These are phyloP conservation scores for Trichosporon coremiiforme DNA, from an alignment of 1,284 basidiomycete genomes.

Conservation along the genomic window DNA sequence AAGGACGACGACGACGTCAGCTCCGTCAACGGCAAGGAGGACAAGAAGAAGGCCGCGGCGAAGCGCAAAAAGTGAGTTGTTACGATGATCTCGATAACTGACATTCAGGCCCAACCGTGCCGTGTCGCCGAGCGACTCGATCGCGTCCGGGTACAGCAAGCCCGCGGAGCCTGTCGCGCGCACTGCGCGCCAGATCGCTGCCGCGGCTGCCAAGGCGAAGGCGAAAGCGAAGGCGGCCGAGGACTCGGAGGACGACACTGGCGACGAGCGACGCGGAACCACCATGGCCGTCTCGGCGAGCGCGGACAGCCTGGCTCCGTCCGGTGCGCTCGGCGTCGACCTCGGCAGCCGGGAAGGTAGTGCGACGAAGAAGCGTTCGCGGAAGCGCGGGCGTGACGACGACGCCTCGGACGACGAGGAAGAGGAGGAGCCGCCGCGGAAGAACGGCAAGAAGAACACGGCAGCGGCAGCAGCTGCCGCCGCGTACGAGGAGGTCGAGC, in stretches of 20 bases:
- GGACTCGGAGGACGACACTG: slow-evolving; percentile 45
- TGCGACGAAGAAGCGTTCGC: slow-evolving; percentile 29
- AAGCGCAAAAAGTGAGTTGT: slow-evolving; percentile 51
- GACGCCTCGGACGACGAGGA: slow-evolving; percentile 45
- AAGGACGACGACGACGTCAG: slow-evolving; percentile 52
- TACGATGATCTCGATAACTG: neutral
- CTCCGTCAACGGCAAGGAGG: slow-evolving; percentile 39
- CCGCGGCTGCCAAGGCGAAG: slow-evolving; percentile 47
- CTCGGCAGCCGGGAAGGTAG: slow-evolving; percentile 29
- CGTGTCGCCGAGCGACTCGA: slow-evolving; percentile 50
- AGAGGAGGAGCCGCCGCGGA: slow-evolving; percentile 36
- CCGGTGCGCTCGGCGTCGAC: slow-evolving; percentile 32
- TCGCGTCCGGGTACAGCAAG: slow-evolving; percentile 48
- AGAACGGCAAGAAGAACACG: slow-evolving; percentile 23
- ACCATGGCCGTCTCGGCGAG: slow-evolving; percentile 36
- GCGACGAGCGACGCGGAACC: slow-evolving; percentile 35
- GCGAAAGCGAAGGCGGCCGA: slow-evolving; percentile 38
- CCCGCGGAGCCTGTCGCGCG: slow-evolving; percentile 40
- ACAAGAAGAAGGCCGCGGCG: slow-evolving; percentile 42
- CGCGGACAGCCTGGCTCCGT: slow-evolving; percentile 36
- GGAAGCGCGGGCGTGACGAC: slow-evolving; percentile 45
- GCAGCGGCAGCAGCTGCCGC: slow-evolving; percentile 3
- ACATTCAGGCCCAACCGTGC: slow-evolving; percentile 41
- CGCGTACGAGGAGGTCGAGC: slow-evolving; percentile 57
- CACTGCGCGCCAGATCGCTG: slow-evolving; percentile 53